Base-by-base conservation (phyloP, 805 yeast species). In the Myxozyma kluyveri region DNA sequence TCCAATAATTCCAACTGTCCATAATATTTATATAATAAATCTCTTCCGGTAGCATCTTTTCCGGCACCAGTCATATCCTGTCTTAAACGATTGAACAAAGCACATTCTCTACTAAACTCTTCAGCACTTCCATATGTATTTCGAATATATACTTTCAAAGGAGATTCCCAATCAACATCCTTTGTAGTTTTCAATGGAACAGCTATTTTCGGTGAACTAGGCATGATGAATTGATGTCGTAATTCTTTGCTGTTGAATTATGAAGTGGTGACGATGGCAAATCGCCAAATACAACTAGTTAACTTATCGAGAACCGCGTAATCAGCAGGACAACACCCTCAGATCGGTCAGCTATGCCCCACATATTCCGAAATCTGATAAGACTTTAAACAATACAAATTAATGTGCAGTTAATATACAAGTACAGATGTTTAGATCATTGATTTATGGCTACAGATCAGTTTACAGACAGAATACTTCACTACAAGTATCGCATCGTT, bases 1-100 rank as follows among this genome's bases (percentile, higher is more conserved):
- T 86, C 89, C 43, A 93, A 69, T 10, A 88, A 77, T 63, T 90
- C 96, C 56, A 93, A 67, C 65, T 84, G 93, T 14, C 87, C 86
- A 64, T 82, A 88, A 67, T 91, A 91, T 49, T 78, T 77, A 65
- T 79, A 82, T 58, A 82, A 75, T 18, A 82, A 61, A 56, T 78
- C 81, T 35, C 81, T 69, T 1, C 83, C 80, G 0, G 72, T 70
- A 12, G 66, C 69, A 68, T 70, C 74, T 22, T 63, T 57, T 19
- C 70, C 64, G n/a, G 71, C 68, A 10, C 84, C 84, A 24, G 78
- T 68, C 18, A 81, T 71, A 58, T 81, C 86, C 47, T 74, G 76
- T 52, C 95, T 75, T 43, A 84, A 67, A 49, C 80, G 78, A 62
- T 82, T 75, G 63, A 88, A 75, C 9, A 71, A 62, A 27, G 64